phyloP scores from a whole-genome alignment of 2,329 filamentous ascomycete species.

The Cercospora zeae-maydis region DNA sequence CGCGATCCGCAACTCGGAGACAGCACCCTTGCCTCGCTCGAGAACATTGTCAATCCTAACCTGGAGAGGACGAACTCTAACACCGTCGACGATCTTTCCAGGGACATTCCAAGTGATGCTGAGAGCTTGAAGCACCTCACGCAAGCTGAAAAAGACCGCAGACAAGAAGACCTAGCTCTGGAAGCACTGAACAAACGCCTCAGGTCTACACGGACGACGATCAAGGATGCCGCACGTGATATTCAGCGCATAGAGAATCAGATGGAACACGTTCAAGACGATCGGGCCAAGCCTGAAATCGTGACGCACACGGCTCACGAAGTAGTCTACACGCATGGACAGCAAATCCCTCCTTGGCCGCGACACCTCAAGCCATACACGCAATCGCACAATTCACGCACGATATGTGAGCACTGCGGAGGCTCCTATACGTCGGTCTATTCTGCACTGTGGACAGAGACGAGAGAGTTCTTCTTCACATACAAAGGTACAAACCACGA shows the following conservation, averaged over 20 bases:
- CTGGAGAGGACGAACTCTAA: constrained; percentile 28
- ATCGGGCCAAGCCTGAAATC: neutral
- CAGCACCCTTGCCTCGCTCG: constrained; percentile 47
- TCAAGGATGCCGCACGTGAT: constrained; percentile 45
- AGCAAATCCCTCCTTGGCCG: constrained; percentile 3
- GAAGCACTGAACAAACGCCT: constrained; percentile 43
- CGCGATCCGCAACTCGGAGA: constrained; percentile 41
- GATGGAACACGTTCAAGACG: constrained; percentile 33
- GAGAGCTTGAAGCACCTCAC: constrained; percentile 25
- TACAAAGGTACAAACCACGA: constrained; percentile 18
- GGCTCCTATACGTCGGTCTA: constrained; percentile 28
- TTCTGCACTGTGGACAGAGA: constrained; percentile 32
- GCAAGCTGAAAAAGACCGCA: constrained; percentile 42
- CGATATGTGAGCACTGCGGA: constrained; percentile 29
- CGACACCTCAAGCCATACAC: constrained; percentile 13
- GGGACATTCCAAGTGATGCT: constrained; percentile 5
- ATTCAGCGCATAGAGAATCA: constrained; percentile 42
- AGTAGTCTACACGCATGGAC: neutral
- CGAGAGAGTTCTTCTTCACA: constrained; percentile 31
- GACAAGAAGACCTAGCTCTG: constrained; percentile 42
- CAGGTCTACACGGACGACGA: constrained; percentile 40
- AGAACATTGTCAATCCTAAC: constrained; percentile 41
- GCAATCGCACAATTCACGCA: constrained; percentile 15
- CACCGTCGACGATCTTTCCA: constrained; percentile 9
- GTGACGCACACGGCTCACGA: neutral